Evolutionary conservation across 148 eudicot genomes (phyloP), one percentile per base, ranked within the genome.

Genomic region (Drosera capensis): DNA sequence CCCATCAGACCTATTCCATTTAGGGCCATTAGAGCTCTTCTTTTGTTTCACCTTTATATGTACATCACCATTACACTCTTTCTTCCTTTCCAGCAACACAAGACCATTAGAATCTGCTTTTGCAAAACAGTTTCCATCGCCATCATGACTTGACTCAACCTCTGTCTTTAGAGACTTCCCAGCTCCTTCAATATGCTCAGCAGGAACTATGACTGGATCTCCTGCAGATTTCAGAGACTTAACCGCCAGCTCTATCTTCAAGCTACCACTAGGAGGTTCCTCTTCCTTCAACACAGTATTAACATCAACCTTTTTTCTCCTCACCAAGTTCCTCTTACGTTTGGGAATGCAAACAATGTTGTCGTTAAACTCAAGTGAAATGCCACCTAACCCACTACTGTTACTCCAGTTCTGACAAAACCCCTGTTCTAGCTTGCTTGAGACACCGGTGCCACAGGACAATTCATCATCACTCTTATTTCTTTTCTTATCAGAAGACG

Each of bases 321-420:
- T 59, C 31, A 72, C 75, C 36, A 66, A 66, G 47, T 74, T 94
- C 9, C 99, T 74, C 8, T 71, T 81, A 1, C 87, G 82, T 65
- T 71, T 92, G 0, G 95, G 99, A 40, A 92, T 57, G 46, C 31
- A 43, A 42, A 80, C 39, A 59, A 34, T 57, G 55, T 43, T 57
- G 34, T 55, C 66, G 48, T 53, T 56, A 55, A 77, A 56, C 38
- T 44, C 67, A 47, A 67, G 58, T 0, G 75, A 61, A 72, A 71
- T 31, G 25, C 68, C 73, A 47, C 64, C 67, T 25, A 55, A 56
- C 37, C 60, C 63, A 46, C 56, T 39, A 49, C 25, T 8, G 16
- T 38, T 43, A 42, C 43, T 56, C 40, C 37, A 49, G 14, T 52
- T 52, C 56, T 53, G 57, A 24, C 44, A 51, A 38, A 35, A 34